Conservation (phyloP, 2,329 filamentous ascomycete species). For the Kalmusia sp. region DNA sequence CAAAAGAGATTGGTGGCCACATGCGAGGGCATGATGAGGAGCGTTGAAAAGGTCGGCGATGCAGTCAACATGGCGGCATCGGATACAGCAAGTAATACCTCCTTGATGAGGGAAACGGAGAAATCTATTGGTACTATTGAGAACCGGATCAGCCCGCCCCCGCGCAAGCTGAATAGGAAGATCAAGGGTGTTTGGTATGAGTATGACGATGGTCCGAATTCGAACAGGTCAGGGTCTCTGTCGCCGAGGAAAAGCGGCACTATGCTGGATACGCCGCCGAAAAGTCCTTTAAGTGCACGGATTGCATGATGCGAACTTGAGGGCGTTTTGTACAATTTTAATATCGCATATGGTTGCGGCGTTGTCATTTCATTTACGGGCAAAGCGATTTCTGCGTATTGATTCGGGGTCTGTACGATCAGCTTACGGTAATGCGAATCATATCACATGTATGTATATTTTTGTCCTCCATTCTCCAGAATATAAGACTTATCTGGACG, state of each 20-base stretch:
- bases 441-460: too few relatives aligned
- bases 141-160: slow-evolving; percentile 35
- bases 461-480: too few relatives aligned
- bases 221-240: background rate
- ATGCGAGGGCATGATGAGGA: slow-evolving; percentile 38
- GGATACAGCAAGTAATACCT: slow-evolving; percentile 18
- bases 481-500: too few relatives aligned
- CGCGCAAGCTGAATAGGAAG: slow-evolving; percentile 41
- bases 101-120: slow-evolving; percentile 10
- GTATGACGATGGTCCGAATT: slow-evolving; percentile 31
- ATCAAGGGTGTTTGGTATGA: slow-evolving; percentile 48
- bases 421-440: too few relatives aligned
- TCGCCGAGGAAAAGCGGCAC: slow-evolving; percentile 23
- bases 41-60: slow-evolving; percentile 27
- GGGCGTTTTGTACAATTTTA: too few relatives aligned
- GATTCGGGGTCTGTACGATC: too few relatives aligned
- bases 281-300: slow-evolving; percentile 24
- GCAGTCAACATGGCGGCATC: slow-evolving; percentile 21
- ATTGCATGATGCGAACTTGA: slow-evolving; percentile 11
- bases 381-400: too few relatives aligned
- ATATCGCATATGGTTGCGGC: too few relatives aligned
- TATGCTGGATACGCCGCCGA: slow-evolving; percentile 30
- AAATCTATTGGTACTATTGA: slow-evolving; percentile 21
- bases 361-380: too few relatives aligned
- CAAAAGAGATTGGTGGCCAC: slow-evolving; percentile 37